Evolutionary conservation across 768 basidiomycete genomes (phyloP), one percentile per base, ranked within the genome.

Genomic region (Kwoniella europaea): DNA sequence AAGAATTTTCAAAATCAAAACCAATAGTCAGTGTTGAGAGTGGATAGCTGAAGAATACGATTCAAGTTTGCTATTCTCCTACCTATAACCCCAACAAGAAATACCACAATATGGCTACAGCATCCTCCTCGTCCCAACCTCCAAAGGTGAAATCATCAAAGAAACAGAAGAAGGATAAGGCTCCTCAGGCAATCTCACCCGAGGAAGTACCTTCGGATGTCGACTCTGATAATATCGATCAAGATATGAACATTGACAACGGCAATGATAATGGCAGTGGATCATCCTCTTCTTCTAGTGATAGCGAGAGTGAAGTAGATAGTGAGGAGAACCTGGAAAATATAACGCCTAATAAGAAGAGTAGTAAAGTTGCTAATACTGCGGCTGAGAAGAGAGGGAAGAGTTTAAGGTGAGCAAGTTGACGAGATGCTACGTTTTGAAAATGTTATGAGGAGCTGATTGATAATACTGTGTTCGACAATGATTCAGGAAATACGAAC

Each of bases 311-410:
- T 27, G 69, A 69, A 52, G 63, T 54, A 50, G 74, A 75, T 57
- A 70, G 68, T 44, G 71, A 72, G 13, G 74, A 42, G 9, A 74
- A 80, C 42, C 52, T 80, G 16, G 79, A 80, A 52, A 61, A 52
- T 57, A 63, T 76, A 12, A 60, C 58, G 9, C 74, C 79, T 18
- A 76, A 35, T 35, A 35, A 65, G 35, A 56, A 63, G 43, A 65
- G 53, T 53, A 60, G n/a, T 41, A 12, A 67, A 57, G 22, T 22
- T n/a, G 20, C 41, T 18, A 52, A 10, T 59, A 20, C 52, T 41
- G 41, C 16, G 7, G 46, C 15, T 43, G 46, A 63, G 50, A 50
- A 53, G 27, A 63, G 63, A 43, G 65, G 42, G 42, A 57, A 57
- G 29, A 44, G 46, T 24, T 55, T 55, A 18, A 44, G 52, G 55